Conservation (phyloP, 306 rosid species). For the Vigna angularis region DNA sequence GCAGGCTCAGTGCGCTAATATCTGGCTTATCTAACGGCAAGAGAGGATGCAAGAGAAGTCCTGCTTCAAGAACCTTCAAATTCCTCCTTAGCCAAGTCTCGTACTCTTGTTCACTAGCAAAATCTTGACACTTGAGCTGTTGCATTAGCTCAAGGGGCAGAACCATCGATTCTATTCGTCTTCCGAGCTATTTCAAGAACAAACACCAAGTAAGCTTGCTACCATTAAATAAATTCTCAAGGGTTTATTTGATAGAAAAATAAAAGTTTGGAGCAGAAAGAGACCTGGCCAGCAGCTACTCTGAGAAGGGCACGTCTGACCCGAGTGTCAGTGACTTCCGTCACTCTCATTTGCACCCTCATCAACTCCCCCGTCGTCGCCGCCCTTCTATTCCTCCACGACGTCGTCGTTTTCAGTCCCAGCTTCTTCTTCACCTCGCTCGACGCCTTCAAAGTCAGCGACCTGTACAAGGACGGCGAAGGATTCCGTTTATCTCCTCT, state of each 20-base stretch:
- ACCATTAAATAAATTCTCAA: background rate
- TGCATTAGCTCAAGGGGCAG: constrained; percentile 82
- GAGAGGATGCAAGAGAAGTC: constrained; percentile 70
- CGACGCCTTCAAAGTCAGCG: constrained; percentile 63
- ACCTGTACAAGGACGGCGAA: constrained; percentile 70
- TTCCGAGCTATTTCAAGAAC: constrained; percentile 68
- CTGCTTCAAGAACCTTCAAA: constrained; percentile 76
- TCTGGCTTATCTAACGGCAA: constrained; percentile 60
- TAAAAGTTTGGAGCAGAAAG: background rate
- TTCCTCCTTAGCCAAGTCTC: constrained; percentile 80
- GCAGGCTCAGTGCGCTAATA: constrained; percentile 53
- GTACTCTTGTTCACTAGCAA: constrained; percentile 65
- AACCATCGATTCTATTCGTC: constrained; percentile 70
- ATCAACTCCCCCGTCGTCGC: constrained; percentile 71
- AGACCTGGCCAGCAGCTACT: constrained; percentile 77
- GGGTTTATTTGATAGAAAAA: background rate
- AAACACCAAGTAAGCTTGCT: constrained; percentile 12
- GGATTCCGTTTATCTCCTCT: constrained; percentile 19
- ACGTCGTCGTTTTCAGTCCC: constrained; percentile 63
- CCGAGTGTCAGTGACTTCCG: constrained; percentile 73
- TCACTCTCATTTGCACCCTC: constrained; percentile 76
- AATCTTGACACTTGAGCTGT: constrained; percentile 74
- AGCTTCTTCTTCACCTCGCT: constrained; percentile 75
- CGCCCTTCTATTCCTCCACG: constrained; percentile 40
- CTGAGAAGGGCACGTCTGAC: constrained; percentile 74